phyloP scores from a whole-genome alignment of 768 basidiomycete genomes.

The Tricholomella constricta region DNA sequence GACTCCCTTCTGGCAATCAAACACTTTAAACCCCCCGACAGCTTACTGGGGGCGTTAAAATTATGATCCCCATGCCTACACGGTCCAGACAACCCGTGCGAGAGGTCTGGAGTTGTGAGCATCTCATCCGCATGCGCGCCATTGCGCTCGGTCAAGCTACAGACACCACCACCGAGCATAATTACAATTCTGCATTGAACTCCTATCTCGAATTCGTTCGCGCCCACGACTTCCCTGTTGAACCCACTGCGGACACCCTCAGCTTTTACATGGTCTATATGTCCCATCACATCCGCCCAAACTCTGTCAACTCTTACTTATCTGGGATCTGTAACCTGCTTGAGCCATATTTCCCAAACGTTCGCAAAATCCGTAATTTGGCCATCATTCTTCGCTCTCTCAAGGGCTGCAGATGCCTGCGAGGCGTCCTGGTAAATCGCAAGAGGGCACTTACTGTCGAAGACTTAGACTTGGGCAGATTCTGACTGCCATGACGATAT shows the following conservation, averaged over 20 bases:
- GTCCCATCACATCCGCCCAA: constrained; percentile 36
- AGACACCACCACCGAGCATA: constrained; percentile 14
- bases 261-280: constrained; percentile 37
- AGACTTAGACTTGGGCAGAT: background rate
- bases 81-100: constrained; percentile 27
- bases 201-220: constrained; percentile 32
- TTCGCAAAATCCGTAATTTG: constrained; percentile 17
- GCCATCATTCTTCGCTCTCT: constrained; percentile 26
- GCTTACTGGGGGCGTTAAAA: constrained; percentile 27
- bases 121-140: background rate
- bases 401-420: constrained; percentile 11
- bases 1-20: background rate
- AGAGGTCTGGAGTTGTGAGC: constrained; percentile 31
- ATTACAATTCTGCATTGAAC: constrained; percentile 33
- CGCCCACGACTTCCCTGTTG: constrained; percentile 31
- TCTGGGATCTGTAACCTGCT: constrained; percentile 40
- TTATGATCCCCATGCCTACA: constrained; percentile 17
- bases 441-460: too few species aligned
- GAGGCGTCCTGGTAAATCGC: too few species aligned
- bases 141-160: constrained; percentile 22
- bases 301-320: constrained; percentile 36
- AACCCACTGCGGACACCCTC: constrained; percentile 40
- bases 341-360: constrained; percentile 35
- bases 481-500: background rate
- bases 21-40: constrained; percentile 22